Evolutionary conservation across 164 flowering plant genomes (phyloP).

Genomic region (Vitis riparia): DNA sequence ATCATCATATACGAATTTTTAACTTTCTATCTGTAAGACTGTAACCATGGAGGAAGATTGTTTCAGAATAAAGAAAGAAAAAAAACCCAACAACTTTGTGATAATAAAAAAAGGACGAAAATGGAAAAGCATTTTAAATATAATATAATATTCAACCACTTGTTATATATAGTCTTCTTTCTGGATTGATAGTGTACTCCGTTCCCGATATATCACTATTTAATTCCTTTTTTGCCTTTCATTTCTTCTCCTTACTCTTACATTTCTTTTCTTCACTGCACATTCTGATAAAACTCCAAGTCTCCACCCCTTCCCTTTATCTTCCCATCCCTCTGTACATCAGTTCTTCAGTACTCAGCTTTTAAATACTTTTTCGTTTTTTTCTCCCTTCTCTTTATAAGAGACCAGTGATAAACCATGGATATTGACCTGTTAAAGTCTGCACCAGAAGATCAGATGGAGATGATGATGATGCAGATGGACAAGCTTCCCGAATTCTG

Average conservation of each 20-base stretch:
- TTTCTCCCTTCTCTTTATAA: conserved; percentile 1
- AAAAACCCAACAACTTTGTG: conserved; percentile 26
- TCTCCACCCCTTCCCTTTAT: conserved; percentile 22
- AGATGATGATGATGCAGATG: conserved; percentile 60
- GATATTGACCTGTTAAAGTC: conserved; percentile 31
- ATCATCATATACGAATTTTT: background rate
- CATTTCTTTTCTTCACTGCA: conserved; percentile 25
- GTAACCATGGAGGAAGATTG: background rate
- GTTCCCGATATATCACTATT: conserved; percentile 43
- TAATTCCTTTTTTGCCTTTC: conserved; percentile 19
- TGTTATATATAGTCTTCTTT: conserved; percentile 36
- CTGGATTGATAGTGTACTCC: conserved; percentile 29
- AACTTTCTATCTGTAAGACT: background rate
- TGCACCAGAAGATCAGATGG: conserved; percentile 52
- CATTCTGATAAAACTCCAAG: conserved; percentile 46
- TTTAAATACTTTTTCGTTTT: conserved; percentile 17
- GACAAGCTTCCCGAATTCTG: conserved; percentile 50
- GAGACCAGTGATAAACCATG: conserved; percentile 12
- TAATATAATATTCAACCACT: conserved; percentile 22
- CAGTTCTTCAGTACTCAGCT: conserved; percentile 27
- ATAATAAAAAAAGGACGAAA: conserved; percentile 11
- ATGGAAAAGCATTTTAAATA: conserved; percentile 1
- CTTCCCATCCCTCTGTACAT: conserved; percentile 42
- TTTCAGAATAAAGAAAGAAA: background rate
- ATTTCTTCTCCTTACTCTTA: conserved; percentile 20